Evolutionary conservation across 1,284 basidiomycete species (phyloP).

Genomic region (Sporisorium scitamineum): DNA sequence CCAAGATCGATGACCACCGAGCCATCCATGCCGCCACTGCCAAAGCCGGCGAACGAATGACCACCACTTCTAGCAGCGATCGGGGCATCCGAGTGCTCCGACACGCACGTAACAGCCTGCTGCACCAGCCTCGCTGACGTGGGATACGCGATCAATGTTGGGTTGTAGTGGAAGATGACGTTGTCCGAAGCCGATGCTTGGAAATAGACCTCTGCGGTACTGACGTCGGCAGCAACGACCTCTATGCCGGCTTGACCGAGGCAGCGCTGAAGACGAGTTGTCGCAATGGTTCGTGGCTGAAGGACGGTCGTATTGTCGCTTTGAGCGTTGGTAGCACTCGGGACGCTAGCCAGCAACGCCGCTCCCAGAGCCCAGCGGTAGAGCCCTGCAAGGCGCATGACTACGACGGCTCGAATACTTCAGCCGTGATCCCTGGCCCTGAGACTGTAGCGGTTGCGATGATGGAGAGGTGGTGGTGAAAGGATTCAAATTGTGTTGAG

Average conservation of each 20-base stretch:
- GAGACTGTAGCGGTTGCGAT: too few relatives aligned
- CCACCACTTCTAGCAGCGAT: conserved; percentile 69
- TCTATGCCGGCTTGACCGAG: conserved; percentile 24
- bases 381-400: neutral
- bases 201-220: conserved; percentile 34
- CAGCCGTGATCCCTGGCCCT: too few relatives aligned
- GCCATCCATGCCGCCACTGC: conserved; percentile 64
- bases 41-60: conserved; percentile 67
- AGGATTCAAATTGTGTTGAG: neutral
- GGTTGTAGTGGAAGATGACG: conserved; percentile 66
- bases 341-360: neutral
- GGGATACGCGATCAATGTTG: conserved; percentile 65
- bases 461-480: neutral
- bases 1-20: conserved; percentile 62
- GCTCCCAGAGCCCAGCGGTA: neutral
- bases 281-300: conserved; percentile 1
- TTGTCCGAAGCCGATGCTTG: conserved; percentile 66
- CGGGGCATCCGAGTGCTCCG: conserved; percentile 31
- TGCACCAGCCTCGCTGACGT: conserved; percentile 48
- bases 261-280: conserved; percentile 20
- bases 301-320: conserved; percentile 6
- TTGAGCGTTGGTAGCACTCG: neutral
- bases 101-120: conserved; percentile 47
- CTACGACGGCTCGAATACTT: neutral
- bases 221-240: conserved; percentile 33